A percentile compares a stretch with the other conserved stretches of the same genome.
Conservation (phyloP, 768 basidiomycete genomes). For the Auriscalpium vulgare region DNA sequence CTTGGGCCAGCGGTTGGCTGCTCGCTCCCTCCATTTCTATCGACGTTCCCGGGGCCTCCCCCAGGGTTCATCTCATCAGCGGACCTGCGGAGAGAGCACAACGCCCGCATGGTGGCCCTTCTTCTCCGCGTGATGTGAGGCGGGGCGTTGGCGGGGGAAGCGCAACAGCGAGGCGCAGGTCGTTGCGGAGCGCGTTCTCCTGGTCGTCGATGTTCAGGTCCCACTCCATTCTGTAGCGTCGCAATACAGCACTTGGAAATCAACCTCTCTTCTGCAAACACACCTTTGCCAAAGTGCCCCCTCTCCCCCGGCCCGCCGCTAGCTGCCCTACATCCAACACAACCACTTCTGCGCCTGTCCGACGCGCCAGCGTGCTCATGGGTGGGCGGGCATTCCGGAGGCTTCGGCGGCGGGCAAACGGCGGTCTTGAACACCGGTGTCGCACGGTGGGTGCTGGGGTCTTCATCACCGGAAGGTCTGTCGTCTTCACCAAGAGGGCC, state of each 20-base stretch:
- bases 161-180: slow-evolving; percentile 52
- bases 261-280: slow-evolving; percentile 6
- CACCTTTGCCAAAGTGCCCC: slow-evolving; percentile 79
- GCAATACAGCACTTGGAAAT: too few species aligned
- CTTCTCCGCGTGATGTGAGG: slow-evolving; percentile 5
- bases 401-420: too few species aligned
- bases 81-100: slow-evolving; percentile 62
- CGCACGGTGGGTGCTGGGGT: too few species aligned
- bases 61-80: too few species aligned
- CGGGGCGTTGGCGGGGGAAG: not conserved
- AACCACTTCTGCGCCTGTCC: slow-evolving; percentile 72
- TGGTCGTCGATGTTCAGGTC: slow-evolving; percentile 63
- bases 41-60: too few species aligned
- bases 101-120: slow-evolving; percentile 46
- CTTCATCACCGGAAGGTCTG: too few species aligned
- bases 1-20: too few species aligned
- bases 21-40: too few species aligned
- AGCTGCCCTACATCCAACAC: slow-evolving; percentile 79
- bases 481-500: too few species aligned
- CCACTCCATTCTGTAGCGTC: too few species aligned
- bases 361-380: slow-evolving; percentile 68
- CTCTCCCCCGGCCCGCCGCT: slow-evolving; percentile 84
- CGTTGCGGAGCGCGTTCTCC: slow-evolving; percentile 64
- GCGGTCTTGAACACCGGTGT: too few species aligned
- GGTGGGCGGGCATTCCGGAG: too few species aligned